Base-by-base conservation (phyloP, 805 yeast species). In the Candida easanensis region DNA sequence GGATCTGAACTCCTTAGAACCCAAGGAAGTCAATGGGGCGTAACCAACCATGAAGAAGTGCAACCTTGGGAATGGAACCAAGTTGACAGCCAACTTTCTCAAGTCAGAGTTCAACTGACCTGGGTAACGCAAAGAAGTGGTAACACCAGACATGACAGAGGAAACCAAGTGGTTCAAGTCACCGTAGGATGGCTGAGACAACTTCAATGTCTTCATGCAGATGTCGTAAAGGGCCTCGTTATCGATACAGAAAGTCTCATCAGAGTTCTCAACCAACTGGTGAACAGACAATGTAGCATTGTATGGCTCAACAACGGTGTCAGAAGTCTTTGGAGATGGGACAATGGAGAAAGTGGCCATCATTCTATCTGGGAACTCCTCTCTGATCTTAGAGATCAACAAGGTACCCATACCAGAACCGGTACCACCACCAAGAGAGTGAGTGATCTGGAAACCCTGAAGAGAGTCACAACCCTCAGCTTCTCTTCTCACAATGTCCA, bases 11-110 rank as follows among this genome's bases (percentile, higher is more conserved):
- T 79, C 79, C 48, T 95, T 93, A 74, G 95, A 88, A 44, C 84
- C 78, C 60, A 89, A 85, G 27, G 97, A 85, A 62, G 88, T 76
- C 46, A 93, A 93, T 53, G 99, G 99, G 17, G 98, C 97, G 65
- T 91, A 91, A 41, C 97, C 88, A 49, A 93, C 98, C 71, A 93
- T 82, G 61, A 98, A 98, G 91, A 93, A 93, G 73, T 93, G 99
- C 63, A 93, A 90, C 76, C 98, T 88, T 71, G 99, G 99, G 74
- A 88, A 93, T 63, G 99, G 99, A 45, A 93, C 99, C 74, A 93
- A 77, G 69, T 93, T 93, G 45, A 98, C 95, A 73, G 95, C 98
- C 78, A 91, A 90, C 71, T 91, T 98, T 71, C 93, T 93, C 65
- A 93, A 79, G 70, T 91, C 99, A 49, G 95, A 98, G 66, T 91